Percentiles rank a stretch among this genome's conserved stretches.
Conservation (phyloP, 116 monocot species). For the Trichopus zeylanicus region DNA sequence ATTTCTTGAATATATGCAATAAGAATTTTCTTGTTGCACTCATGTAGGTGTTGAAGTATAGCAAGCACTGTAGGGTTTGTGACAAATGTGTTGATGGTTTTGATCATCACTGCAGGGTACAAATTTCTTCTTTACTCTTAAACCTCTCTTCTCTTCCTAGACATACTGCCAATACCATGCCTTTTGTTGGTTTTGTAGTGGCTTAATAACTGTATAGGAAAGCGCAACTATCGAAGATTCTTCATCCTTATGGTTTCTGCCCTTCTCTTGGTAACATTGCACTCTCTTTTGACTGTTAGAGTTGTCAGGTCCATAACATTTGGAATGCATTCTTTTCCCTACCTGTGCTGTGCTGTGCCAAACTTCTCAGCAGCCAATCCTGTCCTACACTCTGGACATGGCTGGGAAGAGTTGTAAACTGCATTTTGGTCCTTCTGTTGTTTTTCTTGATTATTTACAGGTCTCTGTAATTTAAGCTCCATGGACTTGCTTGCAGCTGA, state of each 20-base stretch:
- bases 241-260: conserved; percentile 82
- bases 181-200: conserved; percentile 45
- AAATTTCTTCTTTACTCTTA: neutral
- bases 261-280: conserved; percentile 62
- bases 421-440: neutral
- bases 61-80: conserved; percentile 90
- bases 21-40: neutral
- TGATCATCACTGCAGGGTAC: conserved; percentile 91
- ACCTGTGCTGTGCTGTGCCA: too few relatives aligned
- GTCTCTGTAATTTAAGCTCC: conserved; percentile 50
- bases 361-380: too few relatives aligned
- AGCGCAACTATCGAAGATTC: conserved; percentile 67
- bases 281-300: neutral
- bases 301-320: too few relatives aligned
- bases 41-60: conserved; percentile 58
- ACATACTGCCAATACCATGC: neutral
- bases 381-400: neutral
- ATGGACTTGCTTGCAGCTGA: conserved; percentile 83
- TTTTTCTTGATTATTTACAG: conserved; percentile 78
- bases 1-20: too few relatives aligned
- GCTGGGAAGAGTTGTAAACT: neutral
- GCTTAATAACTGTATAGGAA: conserved; percentile 94
- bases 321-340: too few relatives aligned
- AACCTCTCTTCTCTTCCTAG: neutral
- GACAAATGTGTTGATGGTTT: conserved; percentile 89